These are phyloP conservation scores for Curvularia sp. DNA, from an alignment of 2,329 filamentous ascomycete genomes.

Conservation along the genomic window DNA sequence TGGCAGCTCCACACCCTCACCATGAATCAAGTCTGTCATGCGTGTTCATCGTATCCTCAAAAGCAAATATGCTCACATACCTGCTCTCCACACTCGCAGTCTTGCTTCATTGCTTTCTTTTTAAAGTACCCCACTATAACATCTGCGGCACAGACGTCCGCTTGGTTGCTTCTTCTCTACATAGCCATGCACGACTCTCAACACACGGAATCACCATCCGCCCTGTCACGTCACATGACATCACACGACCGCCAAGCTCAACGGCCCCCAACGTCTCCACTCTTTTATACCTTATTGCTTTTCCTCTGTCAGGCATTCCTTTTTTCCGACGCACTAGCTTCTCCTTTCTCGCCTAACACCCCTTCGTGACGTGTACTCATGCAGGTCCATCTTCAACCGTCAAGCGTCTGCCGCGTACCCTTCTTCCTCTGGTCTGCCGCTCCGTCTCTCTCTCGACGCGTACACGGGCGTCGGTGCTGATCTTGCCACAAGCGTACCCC, in stretches of 20 bases:
- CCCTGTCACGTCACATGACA: constrained; percentile 1
- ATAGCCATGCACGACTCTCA: background rate
- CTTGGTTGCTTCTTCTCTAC: background rate
- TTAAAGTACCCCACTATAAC: background rate
- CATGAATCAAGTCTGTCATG: background rate
- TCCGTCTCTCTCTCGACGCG: background rate
- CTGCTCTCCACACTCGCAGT: background rate
- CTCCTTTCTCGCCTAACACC: background rate
- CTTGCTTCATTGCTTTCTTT: background rate
- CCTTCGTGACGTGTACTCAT: constrained; percentile 5
- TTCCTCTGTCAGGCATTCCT: background rate
- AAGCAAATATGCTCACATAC: background rate
- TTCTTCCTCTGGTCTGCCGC: background rate
- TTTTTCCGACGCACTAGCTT: background rate
- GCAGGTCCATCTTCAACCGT: constrained; percentile 1
- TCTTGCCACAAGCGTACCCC: background rate
- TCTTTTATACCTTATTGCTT: background rate
- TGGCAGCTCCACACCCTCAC: background rate
- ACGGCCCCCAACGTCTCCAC: constrained; percentile 10
- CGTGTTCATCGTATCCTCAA: background rate
- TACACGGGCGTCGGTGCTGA: background rate
- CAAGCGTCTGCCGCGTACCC: background rate
- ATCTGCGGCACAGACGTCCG: background rate
- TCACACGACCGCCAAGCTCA: background rate
- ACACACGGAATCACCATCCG: background rate